Evolutionary conservation across 345 rosid species (phyloP).

Genomic region (Brassica incana): DNA sequence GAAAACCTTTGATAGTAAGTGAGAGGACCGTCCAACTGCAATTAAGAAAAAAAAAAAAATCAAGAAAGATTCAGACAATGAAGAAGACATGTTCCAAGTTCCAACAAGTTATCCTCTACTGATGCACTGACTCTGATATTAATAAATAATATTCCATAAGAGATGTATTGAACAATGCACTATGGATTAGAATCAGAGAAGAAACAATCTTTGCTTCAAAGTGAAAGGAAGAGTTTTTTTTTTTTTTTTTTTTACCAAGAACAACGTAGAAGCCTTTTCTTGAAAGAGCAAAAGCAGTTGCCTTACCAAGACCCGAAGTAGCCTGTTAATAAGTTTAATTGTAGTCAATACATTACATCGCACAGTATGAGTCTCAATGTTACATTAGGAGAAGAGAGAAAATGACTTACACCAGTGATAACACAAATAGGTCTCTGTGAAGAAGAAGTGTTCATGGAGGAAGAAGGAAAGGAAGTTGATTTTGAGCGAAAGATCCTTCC

Average conservation of each 20-base stretch:
- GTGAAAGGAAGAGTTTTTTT: not conserved
- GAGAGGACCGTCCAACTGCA: conserved; percentile 77
- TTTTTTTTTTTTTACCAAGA: conserved; percentile 54
- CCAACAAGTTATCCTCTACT: not conserved
- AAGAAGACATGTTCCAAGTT: not conserved
- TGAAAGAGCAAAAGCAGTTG: conserved; percentile 72
- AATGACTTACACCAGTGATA: conserved; percentile 68
- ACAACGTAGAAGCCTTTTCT: conserved; percentile 68
- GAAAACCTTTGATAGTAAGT: conserved; percentile 55
- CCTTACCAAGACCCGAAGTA: conserved; percentile 84
- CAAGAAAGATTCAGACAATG: conserved; percentile 26
- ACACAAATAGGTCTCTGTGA: conserved; percentile 58
- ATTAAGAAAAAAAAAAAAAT: conserved; percentile 7
- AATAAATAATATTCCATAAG: not conserved
- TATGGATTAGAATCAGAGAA: not conserved
- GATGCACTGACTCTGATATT: conserved; percentile 7
- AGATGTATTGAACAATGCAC: not conserved
- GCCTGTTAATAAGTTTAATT: conserved; percentile 47
- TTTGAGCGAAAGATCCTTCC: conserved; percentile 38
- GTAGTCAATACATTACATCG: not conserved
- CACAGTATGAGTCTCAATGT: no score
- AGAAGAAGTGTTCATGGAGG: conserved; percentile 20
- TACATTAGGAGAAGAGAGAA: conserved; percentile 4
- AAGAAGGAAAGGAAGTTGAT: conserved; percentile 31
- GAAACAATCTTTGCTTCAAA: not conserved